phyloP scores from a whole-genome alignment of 78 protist species.

The Dictyostelium purpureum region DNA sequence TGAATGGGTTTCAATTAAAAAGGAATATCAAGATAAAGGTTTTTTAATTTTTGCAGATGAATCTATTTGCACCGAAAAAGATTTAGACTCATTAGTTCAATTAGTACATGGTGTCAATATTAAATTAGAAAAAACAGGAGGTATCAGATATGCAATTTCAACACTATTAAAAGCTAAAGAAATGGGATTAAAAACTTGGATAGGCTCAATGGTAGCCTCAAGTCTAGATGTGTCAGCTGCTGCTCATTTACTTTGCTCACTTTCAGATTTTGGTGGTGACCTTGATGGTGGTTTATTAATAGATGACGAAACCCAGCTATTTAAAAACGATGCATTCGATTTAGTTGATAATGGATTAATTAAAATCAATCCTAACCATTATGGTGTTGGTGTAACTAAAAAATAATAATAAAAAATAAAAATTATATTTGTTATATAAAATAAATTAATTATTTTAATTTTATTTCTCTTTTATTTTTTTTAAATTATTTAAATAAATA shows the following conservation, averaged over 20 bases:
- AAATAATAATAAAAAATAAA: background rate
- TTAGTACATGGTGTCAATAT: constrained; percentile 61
- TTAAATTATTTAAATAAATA: background rate
- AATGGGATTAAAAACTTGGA: constrained; percentile 7
- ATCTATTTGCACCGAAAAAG: constrained; percentile 36
- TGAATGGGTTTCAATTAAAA: constrained; percentile 41
- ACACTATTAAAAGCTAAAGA: constrained; percentile 40
- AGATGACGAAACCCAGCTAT: constrained; percentile 31
- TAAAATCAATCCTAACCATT: background rate
- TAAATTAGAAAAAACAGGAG: constrained; percentile 68
- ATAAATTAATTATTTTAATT: background rate
- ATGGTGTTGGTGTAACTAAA: constrained; percentile 59
- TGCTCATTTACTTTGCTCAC: constrained; percentile 7
- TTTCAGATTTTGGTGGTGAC: constrained; percentile 43
- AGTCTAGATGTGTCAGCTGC: constrained; percentile 38
- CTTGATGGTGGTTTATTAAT: constrained; percentile 43
- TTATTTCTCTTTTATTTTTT: background rate
- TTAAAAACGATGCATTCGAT: constrained; percentile 41
- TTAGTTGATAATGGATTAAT: constrained; percentile 17
- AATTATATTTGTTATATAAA: background rate
- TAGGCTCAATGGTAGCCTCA: constrained; percentile 65
- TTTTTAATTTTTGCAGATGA: constrained; percentile 58
- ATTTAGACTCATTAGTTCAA: background rate
- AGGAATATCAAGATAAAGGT: constrained; percentile 19
- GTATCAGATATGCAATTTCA: constrained; percentile 31